Evolutionary conservation across 495 filamentous ascomycete genomes (phyloP), one percentile per base, ranked within the genome.

Genomic region (Aspergillus bertholletiae): DNA sequence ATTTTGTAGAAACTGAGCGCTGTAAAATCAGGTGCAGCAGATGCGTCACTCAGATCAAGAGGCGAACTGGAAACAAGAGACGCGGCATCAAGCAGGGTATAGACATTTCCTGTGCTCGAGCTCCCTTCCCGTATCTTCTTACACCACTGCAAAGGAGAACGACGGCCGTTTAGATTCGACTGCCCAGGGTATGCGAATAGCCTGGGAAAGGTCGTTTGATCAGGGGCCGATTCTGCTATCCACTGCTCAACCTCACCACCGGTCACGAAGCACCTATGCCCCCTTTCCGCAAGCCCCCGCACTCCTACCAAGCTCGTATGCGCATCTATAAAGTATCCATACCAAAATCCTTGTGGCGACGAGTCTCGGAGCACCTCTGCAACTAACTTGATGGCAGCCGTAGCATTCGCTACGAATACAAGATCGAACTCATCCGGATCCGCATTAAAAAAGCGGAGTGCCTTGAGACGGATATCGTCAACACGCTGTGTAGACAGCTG

Each of bases 1-100:
- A 97, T 94, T 69, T 97, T 97, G 70, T 96, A 95, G 61, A 97
- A 91, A 74, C 90, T 96, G 21, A 97, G 65, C 0, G 88, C 90
- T 5, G 86, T 90, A 57, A 96, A 97, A 61, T 97, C 93, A 0
- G 93, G 90, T 1, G 88, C 87, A 1, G 62, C 57, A 7, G 74
- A 69, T 7, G 74, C 61, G 58, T 86, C 67, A 48, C 83, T 78
- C 21, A 97, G 65, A 65, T 96, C 84, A 21, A 96, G 74, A 0
- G 85, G 84, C 6, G 88, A 77, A 2, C 92, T 96, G 8, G 89
- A 85, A 3, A 86, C 87, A 0, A 92, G 74, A 0, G 90, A 86
- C 5, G 93, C 91, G n/a, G 90, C 93, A 72, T 97, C 93, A n/a
- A 96, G 79, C 37, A 97, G 67, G 0, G 88, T 88, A 63, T 88